Base-by-base conservation (phyloP, 352 stramenopile genomes). In the Globisporangium nagaii region DNA sequence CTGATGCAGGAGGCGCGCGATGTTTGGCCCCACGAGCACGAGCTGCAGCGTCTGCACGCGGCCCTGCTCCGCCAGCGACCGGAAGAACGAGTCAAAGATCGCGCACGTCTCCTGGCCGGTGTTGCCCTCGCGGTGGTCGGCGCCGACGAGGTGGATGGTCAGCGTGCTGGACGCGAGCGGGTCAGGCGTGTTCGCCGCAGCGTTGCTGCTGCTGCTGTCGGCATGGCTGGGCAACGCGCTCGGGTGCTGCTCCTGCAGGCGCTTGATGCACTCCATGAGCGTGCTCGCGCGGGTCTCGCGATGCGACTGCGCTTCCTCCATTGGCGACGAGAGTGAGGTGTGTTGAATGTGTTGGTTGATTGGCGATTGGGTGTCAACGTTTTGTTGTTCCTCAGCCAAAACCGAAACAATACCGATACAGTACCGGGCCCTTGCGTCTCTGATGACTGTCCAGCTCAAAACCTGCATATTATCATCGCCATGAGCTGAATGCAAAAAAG, bases 121-220 rank as follows among this genome's bases (percentile, higher is more conserved):
- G 56, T 81, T 88, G 32, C 84, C 84, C 50, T 94, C 84, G 46
- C 84, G 75, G 53, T 91, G 70, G 60, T 94, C 84, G 1, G 81
- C 81, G 13, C 84, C 84, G 2, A 92, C 61, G 20, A 94, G 58
- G 47, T 91, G 81, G 20, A 92, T 60, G 0, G 66, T 84, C 52
- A 92, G 58, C 25, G 48, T 61, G 3, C 17, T 46, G 11, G 20
- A 9, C 39, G 39, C 13, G 32, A 11, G 32, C 4, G 19, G 3
- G 39, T 30, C 11, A 7, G 28, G 39, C 12, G 13, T 39, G 25
- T 10, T 22, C 7, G 35, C 7, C 2, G 42, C 8, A 10, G 12
- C 32, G 5, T 40, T 24, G 44, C 28, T 32, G 12, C 15, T 17
- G 15, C 4, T 24, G 27, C 6, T 50, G 47, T 15, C 12, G 19